These are phyloP conservation scores for Pulveroboletus ravenelii DNA, from an alignment of 768 basidiomycete genomes.

Conservation along the genomic window DNA sequence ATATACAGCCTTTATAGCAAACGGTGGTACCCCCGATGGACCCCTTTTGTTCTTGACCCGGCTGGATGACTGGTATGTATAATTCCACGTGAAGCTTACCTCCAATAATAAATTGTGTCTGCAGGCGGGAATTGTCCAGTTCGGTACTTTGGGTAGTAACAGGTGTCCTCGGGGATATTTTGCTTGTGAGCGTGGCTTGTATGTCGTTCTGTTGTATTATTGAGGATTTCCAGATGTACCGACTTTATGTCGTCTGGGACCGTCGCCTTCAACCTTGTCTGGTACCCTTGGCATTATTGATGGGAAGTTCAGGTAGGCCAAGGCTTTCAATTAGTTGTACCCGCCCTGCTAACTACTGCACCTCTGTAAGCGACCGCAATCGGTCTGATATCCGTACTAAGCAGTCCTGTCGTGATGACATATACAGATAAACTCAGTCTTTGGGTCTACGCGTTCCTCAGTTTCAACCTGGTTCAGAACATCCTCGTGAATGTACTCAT, in stretches of 20 bases:
- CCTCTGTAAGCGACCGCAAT: neutral
- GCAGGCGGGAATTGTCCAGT: constrained; percentile 6
- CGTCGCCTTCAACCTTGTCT: constrained; percentile 1
- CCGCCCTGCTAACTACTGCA: neutral
- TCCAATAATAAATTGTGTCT: neutral
- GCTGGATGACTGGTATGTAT: constrained; percentile 4
- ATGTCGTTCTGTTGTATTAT: neutral
- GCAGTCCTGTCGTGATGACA: neutral
- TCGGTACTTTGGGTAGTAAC: constrained; percentile 6
- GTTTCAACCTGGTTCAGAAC: constrained; percentile 8
- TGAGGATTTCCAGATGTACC: constrained; percentile 3
- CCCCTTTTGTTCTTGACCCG: constrained; percentile 1
- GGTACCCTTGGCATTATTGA: neutral
- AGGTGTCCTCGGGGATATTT: constrained; percentile 1
- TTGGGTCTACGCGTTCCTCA: constrained; percentile 5
- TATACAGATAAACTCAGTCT: neutral
- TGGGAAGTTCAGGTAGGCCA: neutral
- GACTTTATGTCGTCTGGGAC: constrained; percentile 8
- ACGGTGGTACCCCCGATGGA: neutral
- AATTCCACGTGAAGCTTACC: neutral
- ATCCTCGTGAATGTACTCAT: constrained; percentile 6
- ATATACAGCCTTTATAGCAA: constrained; percentile 7
- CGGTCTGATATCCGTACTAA: neutral
- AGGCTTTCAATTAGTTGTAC: neutral
- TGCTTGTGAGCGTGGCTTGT: constrained; percentile 1